Base-by-base conservation (phyloP, 1,284 basidiomycete species). In the Inonotus obliquus region DNA sequence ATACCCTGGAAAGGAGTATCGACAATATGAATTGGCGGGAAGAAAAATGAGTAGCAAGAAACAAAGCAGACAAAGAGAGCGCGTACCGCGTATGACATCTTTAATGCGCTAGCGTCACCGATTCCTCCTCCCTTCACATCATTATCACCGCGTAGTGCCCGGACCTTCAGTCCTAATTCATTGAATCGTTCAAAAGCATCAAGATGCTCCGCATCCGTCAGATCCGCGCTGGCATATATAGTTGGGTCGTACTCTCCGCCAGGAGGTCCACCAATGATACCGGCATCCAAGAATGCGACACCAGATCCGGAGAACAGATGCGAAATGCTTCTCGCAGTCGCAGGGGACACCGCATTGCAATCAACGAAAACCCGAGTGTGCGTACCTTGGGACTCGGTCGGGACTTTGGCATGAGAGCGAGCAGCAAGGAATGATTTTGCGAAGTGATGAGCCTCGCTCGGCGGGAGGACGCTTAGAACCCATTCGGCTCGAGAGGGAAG, bases 11-110 rank as follows among this genome's bases (percentile, higher is more conserved):
- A n/a, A 17, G 25, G 25, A n/a, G 14, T 44, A n/a, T 14, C n/a
- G n/a, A n/a, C n/a, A n/a, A n/a, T n/a, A n/a, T n/a, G n/a, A n/a
- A n/a, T n/a, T n/a, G n/a, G n/a, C n/a, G n/a, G n/a, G n/a, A n/a
- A 23, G n/a, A 58, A 37, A 6, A 37, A 38, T 32, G 14, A n/a
- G 35, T 17, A 25, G 14, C 23, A 11, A 55, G 13, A 23, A 21
- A 37, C 54, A 58, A 52, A 54, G 65, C 45, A 62, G 44, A 54
- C 57, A 47, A 14, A 39, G 9, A 53, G 27, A 25, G 10, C 2
- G 71, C 79, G 70, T 62, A 85, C 83, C 59, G 81, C 81, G 69
- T 86, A 83, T 17, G 82, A 81, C 83, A 85, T 84, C 70, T 85
- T 85, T 63, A 85, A 68, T 4, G 82, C 82, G 65, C 82, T 86